Percentiles rank a stretch among this genome's conserved stretches.
These are phyloP conservation scores for Aspergillus sclerotioniger DNA, from an alignment of 495 filamentous ascomycete species.

Conservation along the genomic window DNA sequence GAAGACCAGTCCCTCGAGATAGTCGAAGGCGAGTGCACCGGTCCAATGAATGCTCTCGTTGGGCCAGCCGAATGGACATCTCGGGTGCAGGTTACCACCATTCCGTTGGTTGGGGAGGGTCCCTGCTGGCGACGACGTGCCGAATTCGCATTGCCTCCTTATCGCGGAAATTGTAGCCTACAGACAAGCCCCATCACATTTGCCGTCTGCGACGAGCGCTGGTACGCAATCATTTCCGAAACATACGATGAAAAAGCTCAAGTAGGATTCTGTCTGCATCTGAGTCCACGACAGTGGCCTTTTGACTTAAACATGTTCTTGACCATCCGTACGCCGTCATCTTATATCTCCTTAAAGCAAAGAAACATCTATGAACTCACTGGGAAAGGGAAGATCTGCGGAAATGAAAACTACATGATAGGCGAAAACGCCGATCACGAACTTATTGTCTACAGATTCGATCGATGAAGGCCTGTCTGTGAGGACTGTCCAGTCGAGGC, in stretches of 20 bases:
- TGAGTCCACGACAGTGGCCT: conserved; percentile 29
- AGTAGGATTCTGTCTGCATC: conserved; percentile 55
- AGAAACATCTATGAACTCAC: conserved; percentile 52
- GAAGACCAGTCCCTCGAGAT: conserved; percentile 40
- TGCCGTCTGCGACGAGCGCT: conserved; percentile 23
- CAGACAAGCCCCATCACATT: conserved; percentile 27
- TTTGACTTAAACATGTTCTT: conserved; percentile 24
- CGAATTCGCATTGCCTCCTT: conserved; percentile 43
- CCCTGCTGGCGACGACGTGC: conserved; percentile 50
- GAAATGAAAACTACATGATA: conserved; percentile 62
- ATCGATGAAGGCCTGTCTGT: conserved; percentile 18
- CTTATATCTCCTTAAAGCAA: conserved; percentile 40
- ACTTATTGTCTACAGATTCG: conserved; percentile 57
- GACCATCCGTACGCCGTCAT: conserved; percentile 36
- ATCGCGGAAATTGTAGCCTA: conserved; percentile 34
- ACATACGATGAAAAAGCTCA: conserved; percentile 51
- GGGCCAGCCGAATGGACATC: conserved; percentile 36
- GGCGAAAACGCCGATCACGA: conserved; percentile 55
- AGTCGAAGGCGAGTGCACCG: conserved; percentile 51
- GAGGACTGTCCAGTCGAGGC: no score
- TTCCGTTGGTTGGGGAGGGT: conserved; percentile 53
- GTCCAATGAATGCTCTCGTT: conserved; percentile 35
- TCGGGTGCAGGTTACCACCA: conserved; percentile 49
- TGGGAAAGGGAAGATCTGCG: conserved; percentile 54
- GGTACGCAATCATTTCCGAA: conserved; percentile 51